Percentiles rank a stretch among this genome's conserved stretches.
Evolutionary conservation across 441 rosid species (phyloP).

Genomic region (Erodium texanum): DNA sequence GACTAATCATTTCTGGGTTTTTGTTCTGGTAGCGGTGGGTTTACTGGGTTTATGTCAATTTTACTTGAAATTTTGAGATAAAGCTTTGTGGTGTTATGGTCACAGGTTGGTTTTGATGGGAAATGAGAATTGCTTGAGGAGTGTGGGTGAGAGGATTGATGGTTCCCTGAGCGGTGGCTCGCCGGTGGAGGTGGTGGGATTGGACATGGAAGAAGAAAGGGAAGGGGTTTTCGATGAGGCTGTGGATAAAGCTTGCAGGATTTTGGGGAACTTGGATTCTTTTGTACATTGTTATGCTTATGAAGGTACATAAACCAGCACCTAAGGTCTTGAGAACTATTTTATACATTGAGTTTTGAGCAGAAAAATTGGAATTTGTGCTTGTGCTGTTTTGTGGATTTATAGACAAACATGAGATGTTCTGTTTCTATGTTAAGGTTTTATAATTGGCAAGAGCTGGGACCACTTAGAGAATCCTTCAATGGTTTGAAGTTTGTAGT

Average conservation of each 20-base stretch:
- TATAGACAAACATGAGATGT: neutral
- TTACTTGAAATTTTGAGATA: neutral
- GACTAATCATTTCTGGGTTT: neutral
- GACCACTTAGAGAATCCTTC: neutral
- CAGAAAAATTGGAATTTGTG: no score
- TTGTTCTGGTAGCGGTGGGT: neutral
- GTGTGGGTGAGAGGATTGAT: constrained; percentile 30
- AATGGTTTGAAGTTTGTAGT: neutral
- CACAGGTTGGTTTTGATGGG: constrained; percentile 77
- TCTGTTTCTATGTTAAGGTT: neutral
- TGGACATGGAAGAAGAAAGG: constrained; percentile 65
- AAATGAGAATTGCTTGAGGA: constrained; percentile 38
- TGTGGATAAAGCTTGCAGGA: constrained; percentile 48
- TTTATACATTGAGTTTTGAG: no score
- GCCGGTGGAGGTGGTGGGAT: constrained; percentile 43
- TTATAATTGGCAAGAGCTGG: neutral
- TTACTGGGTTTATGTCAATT: neutral
- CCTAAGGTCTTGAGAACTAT: no score
- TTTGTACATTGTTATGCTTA: constrained; percentile 55
- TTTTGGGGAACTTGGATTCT: constrained; percentile 61
- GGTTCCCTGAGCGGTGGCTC: constrained; percentile 24
- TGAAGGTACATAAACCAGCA: constrained; percentile 48
- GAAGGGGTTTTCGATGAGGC: constrained; percentile 54
- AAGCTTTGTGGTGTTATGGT: neutral
- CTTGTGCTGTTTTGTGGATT: neutral